Conservation (phyloP, 441 rosid genomes). For the Populus tomentosa region DNA sequence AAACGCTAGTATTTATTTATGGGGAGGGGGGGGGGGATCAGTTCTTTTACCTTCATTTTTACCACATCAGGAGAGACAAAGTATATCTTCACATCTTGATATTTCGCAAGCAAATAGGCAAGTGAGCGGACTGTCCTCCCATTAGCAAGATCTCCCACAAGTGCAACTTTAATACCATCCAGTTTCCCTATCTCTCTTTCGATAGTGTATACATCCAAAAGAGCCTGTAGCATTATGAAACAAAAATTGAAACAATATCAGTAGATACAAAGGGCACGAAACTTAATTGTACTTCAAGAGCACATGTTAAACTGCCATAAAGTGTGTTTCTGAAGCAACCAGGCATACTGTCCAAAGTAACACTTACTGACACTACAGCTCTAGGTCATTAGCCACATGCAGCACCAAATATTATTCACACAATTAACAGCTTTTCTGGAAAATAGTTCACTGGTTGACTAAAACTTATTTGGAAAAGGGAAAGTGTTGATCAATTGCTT, state of each 20-base stretch:
- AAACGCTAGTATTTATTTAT: too few species aligned
- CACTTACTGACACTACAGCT: too few species aligned
- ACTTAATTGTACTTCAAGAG: not conserved
- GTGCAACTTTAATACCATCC: conserved; percentile 81
- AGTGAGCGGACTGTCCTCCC: conserved; percentile 96
- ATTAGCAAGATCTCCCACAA: conserved; percentile 97
- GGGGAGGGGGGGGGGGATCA: too few species aligned
- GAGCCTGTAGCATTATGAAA: conserved; percentile 50
- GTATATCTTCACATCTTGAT: conserved; percentile 76
- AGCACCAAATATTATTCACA: too few species aligned
- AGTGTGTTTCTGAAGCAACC: not conserved
- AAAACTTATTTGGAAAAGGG: too few species aligned
- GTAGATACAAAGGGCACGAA: not conserved
- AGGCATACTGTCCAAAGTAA: not conserved
- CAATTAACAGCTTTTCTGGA: too few species aligned
- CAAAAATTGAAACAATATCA: not conserved
- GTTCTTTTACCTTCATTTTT: conserved; percentile 73
- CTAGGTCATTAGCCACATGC: too few species aligned
- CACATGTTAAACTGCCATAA: not conserved
- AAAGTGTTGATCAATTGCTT: too few species aligned
- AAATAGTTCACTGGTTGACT: too few species aligned
- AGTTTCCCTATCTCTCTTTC: conserved; percentile 87
- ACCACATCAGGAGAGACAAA: conserved; percentile 93
- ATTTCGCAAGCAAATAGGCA: conserved; percentile 87
- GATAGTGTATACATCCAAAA: conserved; percentile 83